Percentiles rank a stretch among this genome's conserved stretches.
phyloP scores from a whole-genome alignment of 2,329 filamentous ascomycete species.

The Phyllosticta ampelicida region DNA sequence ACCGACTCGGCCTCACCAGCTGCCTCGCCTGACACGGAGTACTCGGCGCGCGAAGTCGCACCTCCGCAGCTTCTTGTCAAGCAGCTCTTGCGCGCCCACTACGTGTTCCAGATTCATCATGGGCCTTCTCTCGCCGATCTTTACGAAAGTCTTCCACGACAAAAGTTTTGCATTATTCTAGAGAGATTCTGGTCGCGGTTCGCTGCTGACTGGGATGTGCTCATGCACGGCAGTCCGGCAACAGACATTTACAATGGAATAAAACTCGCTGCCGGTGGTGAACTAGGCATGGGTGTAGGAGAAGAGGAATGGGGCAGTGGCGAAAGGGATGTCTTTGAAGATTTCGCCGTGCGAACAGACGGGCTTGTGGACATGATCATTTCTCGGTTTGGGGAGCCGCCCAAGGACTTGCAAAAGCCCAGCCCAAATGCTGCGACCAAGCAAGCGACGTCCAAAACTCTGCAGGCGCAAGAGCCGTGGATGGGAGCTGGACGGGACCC shows the following conservation, averaged over 20 bases:
- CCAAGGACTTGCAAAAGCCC: slow-evolving; percentile 17
- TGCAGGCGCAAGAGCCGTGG: slow-evolving; percentile 44
- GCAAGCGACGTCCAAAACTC: neutral
- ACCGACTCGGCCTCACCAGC: slow-evolving; percentile 10
- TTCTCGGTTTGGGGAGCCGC: slow-evolving; percentile 64
- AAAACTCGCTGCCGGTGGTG: slow-evolving; percentile 80
- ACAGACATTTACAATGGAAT: slow-evolving; percentile 70
- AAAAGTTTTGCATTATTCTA: slow-evolving; percentile 61
- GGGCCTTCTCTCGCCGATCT: slow-evolving; percentile 61
- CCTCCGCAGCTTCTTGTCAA: slow-evolving; percentile 66
- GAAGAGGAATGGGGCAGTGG: slow-evolving; percentile 93
- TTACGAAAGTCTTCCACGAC: slow-evolving; percentile 52
- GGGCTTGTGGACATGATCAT: slow-evolving; percentile 83
- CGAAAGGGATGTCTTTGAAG: slow-evolving; percentile 85
- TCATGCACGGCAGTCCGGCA: slow-evolving; percentile 81
- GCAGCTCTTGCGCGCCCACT: slow-evolving; percentile 74
- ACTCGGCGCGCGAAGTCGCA: slow-evolving; percentile 83
- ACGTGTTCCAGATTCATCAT: slow-evolving; percentile 80
- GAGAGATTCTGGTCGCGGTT: slow-evolving; percentile 72
- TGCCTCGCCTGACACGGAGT: slow-evolving; percentile 48
- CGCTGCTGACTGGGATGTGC: slow-evolving; percentile 65
- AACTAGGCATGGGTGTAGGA: slow-evolving; percentile 86
- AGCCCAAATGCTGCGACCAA: neutral
- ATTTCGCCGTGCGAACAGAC: slow-evolving; percentile 67
- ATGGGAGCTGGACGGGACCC: slow-evolving; percentile 61